These are phyloP conservation scores for Pyronema domesticum DNA, from an alignment of 495 filamentous ascomycete species.

Conservation along the genomic window DNA sequence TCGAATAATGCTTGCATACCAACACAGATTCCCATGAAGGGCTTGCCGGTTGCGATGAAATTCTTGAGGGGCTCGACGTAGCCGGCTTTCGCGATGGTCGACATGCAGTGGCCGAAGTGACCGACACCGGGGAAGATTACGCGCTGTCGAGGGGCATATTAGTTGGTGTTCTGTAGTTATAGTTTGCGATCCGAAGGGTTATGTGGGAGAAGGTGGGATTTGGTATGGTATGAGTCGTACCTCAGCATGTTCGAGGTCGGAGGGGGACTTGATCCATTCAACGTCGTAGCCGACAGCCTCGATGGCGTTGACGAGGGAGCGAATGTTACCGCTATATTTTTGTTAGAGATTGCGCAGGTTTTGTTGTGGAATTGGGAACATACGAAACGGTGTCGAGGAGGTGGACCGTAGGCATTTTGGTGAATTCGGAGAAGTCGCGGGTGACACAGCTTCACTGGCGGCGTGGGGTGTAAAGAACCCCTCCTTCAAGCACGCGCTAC, in stretches of 20 bases:
- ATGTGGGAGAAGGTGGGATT: background rate
- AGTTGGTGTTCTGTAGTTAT: conserved; percentile 33
- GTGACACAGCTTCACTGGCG: too few species aligned
- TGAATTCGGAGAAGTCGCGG: too few species aligned
- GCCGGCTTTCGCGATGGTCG: conserved; percentile 57
- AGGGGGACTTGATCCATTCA: conserved; percentile 74
- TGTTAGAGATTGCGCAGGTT: background rate
- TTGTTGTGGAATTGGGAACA: conserved; percentile 1
- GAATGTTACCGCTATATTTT: conserved; percentile 56
- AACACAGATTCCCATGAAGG: conserved; percentile 96
- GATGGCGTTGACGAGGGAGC: conserved; percentile 90
- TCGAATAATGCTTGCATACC: conserved; percentile 80
- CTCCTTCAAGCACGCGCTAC: too few species aligned
- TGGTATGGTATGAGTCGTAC: conserved; percentile 30
- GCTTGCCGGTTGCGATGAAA: conserved; percentile 73
- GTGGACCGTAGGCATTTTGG: conserved; percentile 69
- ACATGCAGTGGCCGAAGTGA: conserved; percentile 90
- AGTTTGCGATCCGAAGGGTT: background rate
- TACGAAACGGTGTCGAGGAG: conserved; percentile 47
- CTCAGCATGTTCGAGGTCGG: conserved; percentile 68
- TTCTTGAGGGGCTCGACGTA: conserved; percentile 61
- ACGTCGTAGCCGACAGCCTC: conserved; percentile 84
- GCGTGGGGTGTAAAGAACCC: too few species aligned
- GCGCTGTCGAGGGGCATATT: conserved; percentile 10
- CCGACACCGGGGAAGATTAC: conserved; percentile 90